phyloP scores from a whole-genome alignment of 805 yeast genomes.

The Saccharomyces kudriavzevii region DNA sequence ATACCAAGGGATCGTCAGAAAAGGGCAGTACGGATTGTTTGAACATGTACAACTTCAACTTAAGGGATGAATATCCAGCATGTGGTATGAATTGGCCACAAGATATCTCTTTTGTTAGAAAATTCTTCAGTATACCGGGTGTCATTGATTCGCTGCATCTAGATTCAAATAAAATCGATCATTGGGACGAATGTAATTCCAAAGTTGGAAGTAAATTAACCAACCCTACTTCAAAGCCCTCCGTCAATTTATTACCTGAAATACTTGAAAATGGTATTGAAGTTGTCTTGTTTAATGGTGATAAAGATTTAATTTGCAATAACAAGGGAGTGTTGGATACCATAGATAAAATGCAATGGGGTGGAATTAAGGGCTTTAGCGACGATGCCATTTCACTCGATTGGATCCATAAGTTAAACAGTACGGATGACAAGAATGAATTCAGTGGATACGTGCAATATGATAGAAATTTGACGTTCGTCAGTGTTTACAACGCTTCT shows the following conservation, averaged over 20 bases:
- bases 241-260: slow-evolving; percentile 59
- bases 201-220: slow-evolving; percentile 46
- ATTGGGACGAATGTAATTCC: slow-evolving; percentile 75
- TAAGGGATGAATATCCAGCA: slow-evolving; percentile 65
- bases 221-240: slow-evolving; percentile 48
- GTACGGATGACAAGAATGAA: slow-evolving; percentile 28
- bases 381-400: slow-evolving; percentile 21
- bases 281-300: slow-evolving; percentile 75
- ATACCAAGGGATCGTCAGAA: slow-evolving; percentile 24
- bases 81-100: slow-evolving; percentile 95
- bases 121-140: slow-evolving; percentile 42
- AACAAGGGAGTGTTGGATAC: slow-evolving; percentile 62
- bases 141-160: slow-evolving; percentile 51
- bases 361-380: slow-evolving; percentile 38
- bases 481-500: slow-evolving; percentile 65
- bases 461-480: slow-evolving; percentile 70
- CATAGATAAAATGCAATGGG: slow-evolving; percentile 58
- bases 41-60: slow-evolving; percentile 75
- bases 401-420: slow-evolving; percentile 34
- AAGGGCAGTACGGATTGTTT: slow-evolving; percentile 37
- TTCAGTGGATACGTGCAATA: slow-evolving; percentile 39
- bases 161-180: slow-evolving; percentile 26
- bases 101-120: slow-evolving; percentile 43
- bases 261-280: slow-evolving; percentile 49
- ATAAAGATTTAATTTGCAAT: slow-evolving; percentile 83